Conservation (phyloP, 2,329 filamentous ascomycete species). For the Colletotrichum cordylinicola region DNA sequence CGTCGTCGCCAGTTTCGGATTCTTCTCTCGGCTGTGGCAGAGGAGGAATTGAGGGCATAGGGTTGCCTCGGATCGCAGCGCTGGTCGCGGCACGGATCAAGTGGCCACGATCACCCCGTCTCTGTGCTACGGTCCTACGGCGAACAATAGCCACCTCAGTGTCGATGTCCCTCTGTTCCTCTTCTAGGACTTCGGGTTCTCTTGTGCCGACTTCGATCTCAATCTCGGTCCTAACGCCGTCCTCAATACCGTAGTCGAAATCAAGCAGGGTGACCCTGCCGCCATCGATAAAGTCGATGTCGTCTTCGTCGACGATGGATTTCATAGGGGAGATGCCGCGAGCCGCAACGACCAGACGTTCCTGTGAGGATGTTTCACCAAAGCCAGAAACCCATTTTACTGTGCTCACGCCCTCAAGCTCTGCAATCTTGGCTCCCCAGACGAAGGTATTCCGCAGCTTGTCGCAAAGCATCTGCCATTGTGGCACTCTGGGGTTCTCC, state of each 20-base stretch:
- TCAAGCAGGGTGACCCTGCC: conserved; percentile 76
- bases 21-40: conserved; percentile 32
- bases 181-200: conserved; percentile 72
- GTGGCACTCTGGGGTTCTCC: conserved; percentile 53
- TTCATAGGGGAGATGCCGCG: conserved; percentile 69
- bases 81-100: conserved; percentile 57
- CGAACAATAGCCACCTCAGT: conserved; percentile 81
- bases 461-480: conserved; percentile 74
- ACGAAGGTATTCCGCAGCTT: conserved; percentile 74
- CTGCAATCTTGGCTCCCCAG: conserved; percentile 68
- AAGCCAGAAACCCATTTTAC: conserved; percentile 74
- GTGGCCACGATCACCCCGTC: conserved; percentile 52
- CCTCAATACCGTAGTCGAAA: conserved; percentile 67
- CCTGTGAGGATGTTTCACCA: conserved; percentile 51
- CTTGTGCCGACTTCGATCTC: conserved; percentile 77
- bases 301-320: conserved; percentile 70
- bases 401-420: conserved; percentile 69
- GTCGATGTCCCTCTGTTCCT: conserved; percentile 76
- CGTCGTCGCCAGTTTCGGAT: conserved; percentile 17
- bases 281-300: conserved; percentile 78
- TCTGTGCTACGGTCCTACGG: conserved; percentile 73
- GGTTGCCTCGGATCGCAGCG: conserved; percentile 29
- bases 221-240: conserved; percentile 63
- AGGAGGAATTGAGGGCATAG: conserved; percentile 30
- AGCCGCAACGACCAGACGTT: conserved; percentile 73